These are phyloP conservation scores for Colletotrichum graminicola DNA, from an alignment of 2,329 filamentous ascomycete genomes.

Conservation along the genomic window DNA sequence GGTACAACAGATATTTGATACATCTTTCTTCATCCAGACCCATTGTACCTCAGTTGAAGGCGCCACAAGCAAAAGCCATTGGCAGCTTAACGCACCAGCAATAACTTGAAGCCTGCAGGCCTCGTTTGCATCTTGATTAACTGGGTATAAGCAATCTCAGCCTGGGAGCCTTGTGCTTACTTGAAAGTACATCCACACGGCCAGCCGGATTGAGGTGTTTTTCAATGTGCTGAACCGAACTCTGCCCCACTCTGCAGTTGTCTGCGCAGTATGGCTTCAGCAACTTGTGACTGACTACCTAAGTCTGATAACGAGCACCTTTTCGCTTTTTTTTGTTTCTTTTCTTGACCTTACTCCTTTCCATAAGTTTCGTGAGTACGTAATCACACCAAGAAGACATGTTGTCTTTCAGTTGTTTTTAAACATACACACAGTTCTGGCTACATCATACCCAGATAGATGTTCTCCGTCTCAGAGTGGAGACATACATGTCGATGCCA, in stretches of 20 bases:
- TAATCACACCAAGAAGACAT: not conserved
- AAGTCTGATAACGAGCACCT: too few relatives aligned
- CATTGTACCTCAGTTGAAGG: not conserved
- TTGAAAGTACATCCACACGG: slow-evolving; percentile 14
- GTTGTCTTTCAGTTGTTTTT: not conserved
- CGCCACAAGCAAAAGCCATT: not conserved
- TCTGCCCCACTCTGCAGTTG: slow-evolving; percentile 17
- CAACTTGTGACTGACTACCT: not conserved
- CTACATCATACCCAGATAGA: not conserved
- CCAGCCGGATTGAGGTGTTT: slow-evolving; percentile 21
- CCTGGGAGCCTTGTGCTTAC: not conserved
- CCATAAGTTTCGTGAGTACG: too few relatives aligned
- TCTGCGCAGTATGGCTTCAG: not conserved
- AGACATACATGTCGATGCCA: too few relatives aligned
- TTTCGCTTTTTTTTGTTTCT: not conserved
- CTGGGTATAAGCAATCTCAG: not conserved
- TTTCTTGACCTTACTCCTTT: not conserved
- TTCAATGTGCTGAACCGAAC: too few relatives aligned
- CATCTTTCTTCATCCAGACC: not conserved
- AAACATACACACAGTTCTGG: not conserved
- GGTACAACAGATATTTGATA: not conserved
- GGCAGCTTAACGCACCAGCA: not conserved
- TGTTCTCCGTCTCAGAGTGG: not conserved
- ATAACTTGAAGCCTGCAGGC: not conserved
- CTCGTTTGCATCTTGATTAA: not conserved